Percentiles rank a stretch among this genome's conserved stretches.
These are phyloP conservation scores for Pyrenopolyporus hunteri DNA, from an alignment of 495 filamentous ascomycete genomes.

Conservation along the genomic window DNA sequence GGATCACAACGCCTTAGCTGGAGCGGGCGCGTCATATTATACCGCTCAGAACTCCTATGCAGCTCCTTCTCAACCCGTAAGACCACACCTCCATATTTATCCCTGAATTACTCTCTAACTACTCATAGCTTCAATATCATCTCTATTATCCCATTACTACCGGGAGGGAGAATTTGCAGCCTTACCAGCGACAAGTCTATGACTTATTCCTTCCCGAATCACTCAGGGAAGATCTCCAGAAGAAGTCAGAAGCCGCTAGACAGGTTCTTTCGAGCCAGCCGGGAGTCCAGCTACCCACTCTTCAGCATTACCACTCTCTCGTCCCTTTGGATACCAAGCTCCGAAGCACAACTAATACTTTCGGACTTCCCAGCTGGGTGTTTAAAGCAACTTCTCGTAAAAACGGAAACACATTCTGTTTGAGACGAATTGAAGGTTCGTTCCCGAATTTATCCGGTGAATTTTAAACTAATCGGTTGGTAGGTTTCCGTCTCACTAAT, in stretches of 20 bases:
- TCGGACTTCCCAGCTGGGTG: conserved; percentile 88
- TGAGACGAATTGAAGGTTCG: conserved; percentile 79
- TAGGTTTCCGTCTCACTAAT: conserved; percentile 72
- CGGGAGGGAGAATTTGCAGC: conserved; percentile 74
- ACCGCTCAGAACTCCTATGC: conserved; percentile 49
- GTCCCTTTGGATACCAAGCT: conserved; percentile 86
- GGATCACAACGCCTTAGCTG: conserved; percentile 56
- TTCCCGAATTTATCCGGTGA: conserved; percentile 38
- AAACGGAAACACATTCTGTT: conserved; percentile 81
- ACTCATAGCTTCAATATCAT: conserved; percentile 77
- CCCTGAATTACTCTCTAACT: background rate
- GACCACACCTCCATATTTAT: conserved; percentile 27
- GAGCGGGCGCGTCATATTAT: conserved; percentile 60
- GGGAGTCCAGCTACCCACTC: conserved; percentile 62
- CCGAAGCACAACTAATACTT: conserved; percentile 70
- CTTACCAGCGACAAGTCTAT: conserved; percentile 82
- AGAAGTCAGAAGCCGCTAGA: conserved; percentile 81
- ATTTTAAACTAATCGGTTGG: conserved; percentile 8
- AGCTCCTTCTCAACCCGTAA: conserved; percentile 69
- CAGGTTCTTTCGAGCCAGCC: conserved; percentile 79
- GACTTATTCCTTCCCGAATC: conserved; percentile 90
- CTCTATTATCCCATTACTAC: conserved; percentile 89
- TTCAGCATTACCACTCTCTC: conserved; percentile 89
- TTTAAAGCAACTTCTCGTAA: conserved; percentile 93
- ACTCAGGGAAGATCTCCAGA: conserved; percentile 84